Evolutionary conservation across 2,329 filamentous ascomycete species (phyloP), one percentile per base, ranked within the genome.

Genomic region (Cytospora chrysosperma): DNA sequence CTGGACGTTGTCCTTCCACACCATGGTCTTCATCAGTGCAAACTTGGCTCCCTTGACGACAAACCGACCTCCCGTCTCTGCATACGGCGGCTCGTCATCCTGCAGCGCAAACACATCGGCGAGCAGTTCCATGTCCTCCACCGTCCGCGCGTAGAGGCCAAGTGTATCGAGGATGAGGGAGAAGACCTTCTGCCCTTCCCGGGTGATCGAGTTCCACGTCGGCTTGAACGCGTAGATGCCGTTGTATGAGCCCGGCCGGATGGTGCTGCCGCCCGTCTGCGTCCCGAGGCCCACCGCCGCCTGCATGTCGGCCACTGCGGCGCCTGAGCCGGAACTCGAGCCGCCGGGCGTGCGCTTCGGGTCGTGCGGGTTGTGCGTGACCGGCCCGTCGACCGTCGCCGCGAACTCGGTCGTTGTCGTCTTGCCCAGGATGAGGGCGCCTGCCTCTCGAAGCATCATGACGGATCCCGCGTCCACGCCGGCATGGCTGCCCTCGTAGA

Each of bases 321-420:
- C 87, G 0, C 79, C 88, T 0, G 87, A 89, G 0, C 88, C 88
- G 0, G 86, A 85, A 0, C 86, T 89, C 0, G 87, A 90, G 53
- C 88, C 88, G 0, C 88, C 88, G 0, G 88, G 88, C 0, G 88
- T 90, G 5, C 81, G 78, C 0, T 63, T 65, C 0, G 75, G 64
- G 64, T 82, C 75, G 65, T 84, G 82, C 0, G 88, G 85, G 70
- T 91, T 91, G 4, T 73, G 70, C 1, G 85, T 87, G 57, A 77
- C 78, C 1, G 82, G 78, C 0, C 86, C 86, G 17, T 77, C 72
- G 1, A 77, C 78, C 0, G 80, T 85, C 2, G 83, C 81, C 0
- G 87, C 85, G 68, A 90, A 89, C 69, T 89, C 86, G 0, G 88
- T 87, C 0, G 87, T 90, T 0, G 81, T 84, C 0, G 83, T 85